A percentile compares a stretch with the other conserved stretches of the same genome.
Conservation (phyloP, 345 rosid genomes). For the Reutealis trisperma region DNA sequence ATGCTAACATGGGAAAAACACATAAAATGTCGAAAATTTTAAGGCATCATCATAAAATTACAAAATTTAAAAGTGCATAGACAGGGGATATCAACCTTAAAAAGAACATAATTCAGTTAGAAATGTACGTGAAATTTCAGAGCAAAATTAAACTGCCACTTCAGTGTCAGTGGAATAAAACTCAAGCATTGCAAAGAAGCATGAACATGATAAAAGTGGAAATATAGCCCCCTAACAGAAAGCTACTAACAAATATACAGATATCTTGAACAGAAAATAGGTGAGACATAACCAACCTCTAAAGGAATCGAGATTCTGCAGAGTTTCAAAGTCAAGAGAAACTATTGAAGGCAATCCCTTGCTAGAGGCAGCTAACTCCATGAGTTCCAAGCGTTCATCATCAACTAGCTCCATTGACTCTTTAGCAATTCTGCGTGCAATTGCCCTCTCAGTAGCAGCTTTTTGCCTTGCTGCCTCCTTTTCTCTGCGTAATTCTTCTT, state of each 20-base stretch:
- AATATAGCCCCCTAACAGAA: background rate
- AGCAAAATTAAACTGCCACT: background rate
- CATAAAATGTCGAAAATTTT: background rate
- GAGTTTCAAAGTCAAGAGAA: slow-evolving; percentile 69
- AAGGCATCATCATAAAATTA: background rate
- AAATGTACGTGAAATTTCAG: background rate
- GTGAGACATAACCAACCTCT: slow-evolving; percentile 52
- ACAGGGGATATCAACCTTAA: background rate
- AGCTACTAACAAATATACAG: background rate
- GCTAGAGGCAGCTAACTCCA: slow-evolving; percentile 74
- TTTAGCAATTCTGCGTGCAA: slow-evolving; percentile 87
- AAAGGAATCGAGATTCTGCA: slow-evolving; percentile 70
- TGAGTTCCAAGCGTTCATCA: slow-evolving; percentile 86
- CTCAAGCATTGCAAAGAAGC: background rate
- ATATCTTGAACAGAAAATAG: background rate
- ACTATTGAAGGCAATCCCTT: slow-evolving; percentile 67
- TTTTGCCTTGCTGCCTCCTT: slow-evolving; percentile 81
- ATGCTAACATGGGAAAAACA: background rate
- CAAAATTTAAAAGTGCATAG: background rate
- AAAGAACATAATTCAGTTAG: background rate
- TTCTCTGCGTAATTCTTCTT: slow-evolving; percentile 75
- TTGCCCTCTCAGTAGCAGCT: slow-evolving; percentile 89
- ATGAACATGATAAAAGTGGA: background rate
- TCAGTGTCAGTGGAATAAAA: background rate
- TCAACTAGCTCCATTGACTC: slow-evolving; percentile 83